phyloP scores from a whole-genome alignment of 2,329 filamentous ascomycete species.

The Monilinia fructigena region DNA sequence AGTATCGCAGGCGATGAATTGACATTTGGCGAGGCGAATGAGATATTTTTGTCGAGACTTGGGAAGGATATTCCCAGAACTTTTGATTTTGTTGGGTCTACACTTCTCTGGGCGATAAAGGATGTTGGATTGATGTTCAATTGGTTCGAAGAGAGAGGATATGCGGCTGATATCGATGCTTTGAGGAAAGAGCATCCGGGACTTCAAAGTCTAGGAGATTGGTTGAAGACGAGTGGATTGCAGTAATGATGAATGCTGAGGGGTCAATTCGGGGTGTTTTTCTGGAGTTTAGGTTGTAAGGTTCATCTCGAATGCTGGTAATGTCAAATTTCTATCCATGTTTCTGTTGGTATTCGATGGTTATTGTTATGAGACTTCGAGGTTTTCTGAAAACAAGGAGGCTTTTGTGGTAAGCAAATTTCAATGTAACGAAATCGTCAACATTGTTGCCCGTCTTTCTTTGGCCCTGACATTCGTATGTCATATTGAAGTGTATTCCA shows the following conservation, averaged over 20 bases:
- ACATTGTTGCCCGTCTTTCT: neutral
- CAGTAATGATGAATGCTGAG: constrained; percentile 4
- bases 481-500: neutral
- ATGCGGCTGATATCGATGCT: constrained; percentile 40
- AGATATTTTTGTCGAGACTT: constrained; percentile 37
- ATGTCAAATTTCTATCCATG: neutral
- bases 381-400: neutral
- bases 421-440: neutral
- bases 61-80: constrained; percentile 37
- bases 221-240: constrained; percentile 44
- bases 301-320: neutral
- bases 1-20: constrained; percentile 49
- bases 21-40: constrained; percentile 40
- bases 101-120: constrained; percentile 32
- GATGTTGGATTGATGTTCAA: constrained; percentile 38
- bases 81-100: constrained; percentile 32
- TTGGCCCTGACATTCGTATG: neutral
- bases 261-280: neutral
- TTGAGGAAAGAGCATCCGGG: constrained; percentile 45
- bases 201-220: constrained; percentile 46
- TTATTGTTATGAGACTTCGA: neutral
- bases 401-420: neutral
- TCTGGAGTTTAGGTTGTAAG: neutral
- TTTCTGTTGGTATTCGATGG: neutral
- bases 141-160: constrained; percentile 37